phyloP scores from a whole-genome alignment of 2,329 filamentous ascomycete genomes.

The Cladosporium sp. region DNA sequence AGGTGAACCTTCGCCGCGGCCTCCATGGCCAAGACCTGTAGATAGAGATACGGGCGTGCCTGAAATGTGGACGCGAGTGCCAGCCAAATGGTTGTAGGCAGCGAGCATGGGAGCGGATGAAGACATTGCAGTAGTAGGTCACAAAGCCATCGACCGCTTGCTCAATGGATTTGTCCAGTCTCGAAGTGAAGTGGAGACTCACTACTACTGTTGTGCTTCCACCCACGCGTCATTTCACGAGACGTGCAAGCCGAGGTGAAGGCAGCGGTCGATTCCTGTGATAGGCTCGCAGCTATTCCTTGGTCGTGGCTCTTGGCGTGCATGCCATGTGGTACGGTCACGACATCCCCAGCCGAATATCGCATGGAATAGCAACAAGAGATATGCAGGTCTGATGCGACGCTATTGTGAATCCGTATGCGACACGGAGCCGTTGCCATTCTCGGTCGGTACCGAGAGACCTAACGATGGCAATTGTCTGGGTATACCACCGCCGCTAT shows the following conservation, averaged over 20 bases:
- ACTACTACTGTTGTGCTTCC: not conserved
- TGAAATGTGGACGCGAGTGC: not conserved
- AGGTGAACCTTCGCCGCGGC: not conserved
- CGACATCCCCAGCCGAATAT: not conserved
- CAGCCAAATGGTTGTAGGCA: too few species aligned
- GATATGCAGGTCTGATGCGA: conserved; percentile 4
- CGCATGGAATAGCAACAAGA: not conserved
- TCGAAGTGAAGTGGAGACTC: not conserved
- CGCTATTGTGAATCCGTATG: not conserved
- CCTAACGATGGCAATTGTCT: not conserved
- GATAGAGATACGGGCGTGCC: not conserved
- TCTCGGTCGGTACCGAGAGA: conserved; percentile 1
- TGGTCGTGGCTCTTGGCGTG: conserved; percentile 1
- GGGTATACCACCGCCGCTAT: not conserved
- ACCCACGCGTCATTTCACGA: not conserved
- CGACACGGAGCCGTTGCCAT: conserved; percentile 5
- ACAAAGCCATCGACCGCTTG: too few species aligned
- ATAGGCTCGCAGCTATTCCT: not conserved
- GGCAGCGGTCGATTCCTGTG: not conserved
- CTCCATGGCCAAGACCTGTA: not conserved
- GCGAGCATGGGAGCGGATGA: too few species aligned
- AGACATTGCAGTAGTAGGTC: too few species aligned
- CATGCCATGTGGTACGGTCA: not conserved
- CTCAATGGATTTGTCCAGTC: too few species aligned
- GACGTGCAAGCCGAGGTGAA: not conserved